Base-by-base conservation (phyloP, 2,329 filamentous ascomycete genomes). In the Cladosporium sp. region DNA sequence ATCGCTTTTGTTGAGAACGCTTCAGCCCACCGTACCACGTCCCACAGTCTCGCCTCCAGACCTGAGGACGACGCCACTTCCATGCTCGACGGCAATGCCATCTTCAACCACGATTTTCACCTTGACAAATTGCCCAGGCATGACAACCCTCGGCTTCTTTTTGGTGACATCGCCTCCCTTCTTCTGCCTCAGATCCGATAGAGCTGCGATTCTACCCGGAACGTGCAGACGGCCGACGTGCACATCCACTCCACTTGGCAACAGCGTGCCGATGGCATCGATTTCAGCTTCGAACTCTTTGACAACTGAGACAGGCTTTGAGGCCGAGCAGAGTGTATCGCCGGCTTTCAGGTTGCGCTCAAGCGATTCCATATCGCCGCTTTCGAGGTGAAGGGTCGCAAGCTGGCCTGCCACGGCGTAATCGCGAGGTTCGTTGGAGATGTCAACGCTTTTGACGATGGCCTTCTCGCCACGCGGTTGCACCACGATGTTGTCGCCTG, bases 361-460 rank as follows among this genome's bases (percentile, higher is more conserved):
- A 6, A 51, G 42, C 2, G 41, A 40, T 59, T 97, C 92, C 62
- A 96, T 89, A 57, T 92, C 86, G 7, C 82, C 78, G 58, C 91
- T 86, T 8, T 82, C 78, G 42, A 98, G 77, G 57, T 94, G 86
- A n/a, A 98, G 72, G 0, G 84, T 85, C 13, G 88, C 82, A 53
- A 93, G 95, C 63, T 97, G 89, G 1, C 92, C 92, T 1, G 92
- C 91, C 12, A 96, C 90, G 0, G 88, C 89, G 89, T 90, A 98
- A 53, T 95, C 90, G 11, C 78, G 80, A 1, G 79, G 71, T 43
- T 86, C 80, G 18, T 82, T 78, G 63, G 92, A 85, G 8, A 90
- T 78, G 65, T 93, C 84, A 41, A 98, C 76, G 3, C 82, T 85
- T 65, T 92, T 95, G 67, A 97, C 79, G 43, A 82, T 83, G 1